phyloP scores from a whole-genome alignment of 441 rosid genomes.

The Euphorbia celastroides region DNA sequence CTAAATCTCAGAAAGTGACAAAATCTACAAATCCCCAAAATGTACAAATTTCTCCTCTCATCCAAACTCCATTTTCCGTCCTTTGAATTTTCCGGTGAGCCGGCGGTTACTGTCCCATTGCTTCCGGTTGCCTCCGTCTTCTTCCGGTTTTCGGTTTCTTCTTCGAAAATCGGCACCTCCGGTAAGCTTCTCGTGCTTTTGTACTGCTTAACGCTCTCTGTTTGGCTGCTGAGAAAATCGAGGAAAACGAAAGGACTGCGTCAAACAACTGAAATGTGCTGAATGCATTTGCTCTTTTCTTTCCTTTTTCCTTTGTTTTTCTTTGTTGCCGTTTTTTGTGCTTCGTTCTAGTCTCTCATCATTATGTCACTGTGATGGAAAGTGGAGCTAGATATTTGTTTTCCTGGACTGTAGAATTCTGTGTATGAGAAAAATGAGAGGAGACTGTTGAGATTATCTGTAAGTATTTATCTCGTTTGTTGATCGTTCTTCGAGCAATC shows the following conservation, averaged over 20 bases:
- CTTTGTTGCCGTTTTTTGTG: neutral
- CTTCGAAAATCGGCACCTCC: neutral
- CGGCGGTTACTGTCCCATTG: neutral
- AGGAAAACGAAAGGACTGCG: neutral
- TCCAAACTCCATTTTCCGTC: neutral
- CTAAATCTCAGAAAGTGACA: neutral
- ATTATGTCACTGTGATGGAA: too few species aligned
- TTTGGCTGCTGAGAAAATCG: constrained; percentile 8
- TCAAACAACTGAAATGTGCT: neutral
- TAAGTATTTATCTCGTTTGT: neutral
- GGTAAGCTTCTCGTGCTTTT: neutral
- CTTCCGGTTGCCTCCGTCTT: neutral
- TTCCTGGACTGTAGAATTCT: neutral
- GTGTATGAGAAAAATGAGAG: neutral
- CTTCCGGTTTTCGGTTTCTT: neutral
- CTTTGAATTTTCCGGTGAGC: neutral
- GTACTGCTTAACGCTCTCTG: neutral
- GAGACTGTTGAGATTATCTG: neutral
- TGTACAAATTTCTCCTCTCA: neutral
- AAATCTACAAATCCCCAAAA: neutral
- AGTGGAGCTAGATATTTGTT: too few species aligned
- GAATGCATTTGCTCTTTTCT: neutral
- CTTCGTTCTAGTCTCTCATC: neutral
- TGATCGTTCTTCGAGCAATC: neutral
- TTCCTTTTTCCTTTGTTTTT: constrained; percentile 4